Base-by-base conservation (phyloP, 805 yeast species). In the Candida caryicola region DNA sequence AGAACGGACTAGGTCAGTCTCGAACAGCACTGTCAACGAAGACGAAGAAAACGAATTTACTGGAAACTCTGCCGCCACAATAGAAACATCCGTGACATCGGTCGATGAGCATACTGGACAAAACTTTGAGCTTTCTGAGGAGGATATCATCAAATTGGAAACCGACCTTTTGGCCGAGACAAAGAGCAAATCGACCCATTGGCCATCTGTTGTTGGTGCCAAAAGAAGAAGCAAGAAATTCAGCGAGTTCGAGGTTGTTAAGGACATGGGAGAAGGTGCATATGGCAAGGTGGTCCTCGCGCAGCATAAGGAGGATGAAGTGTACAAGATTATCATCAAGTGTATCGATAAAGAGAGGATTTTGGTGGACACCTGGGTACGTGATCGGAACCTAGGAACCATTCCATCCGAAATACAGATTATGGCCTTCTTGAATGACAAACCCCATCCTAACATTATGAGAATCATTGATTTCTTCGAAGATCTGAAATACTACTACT, bases 401-500 rank as follows among this genome's bases (percentile, higher is more conserved):
- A 84, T 93, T 26, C 98, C 98, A 2, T 81, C 91, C n/a, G 99
- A 93, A 60, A 93, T 93, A 47, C 95, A 89, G 58, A 81, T 93
- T 32, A 82, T 93, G 87, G 82, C 91, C 21, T 80, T 81, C n/a
- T 64, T 91, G 42, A 82, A 81, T 52, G 64, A 69, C 31, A 76
- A 76, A 40, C 95, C 93, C 1, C 97, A 91, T 59, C 93, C 91
- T 4, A 89, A 88, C 59, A 85, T 90, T 31, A 79, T 89, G 75
- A 71, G 84, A 45, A 74, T 93, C 40, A 70, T 90, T 34, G 98
- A 93, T 61, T 93, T 85, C 54, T 93, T 91, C 52, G 99, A 93
- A 58, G 98, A 93, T 62, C 84, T 80, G 30, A 80, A 81, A 21
- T 88, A 84, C 59, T 93, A 90, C 53, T 91, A 93, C 55, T 74